Evolutionary conservation across 495 filamentous ascomycete genomes (phyloP), one percentile per base, ranked within the genome.

Genomic region (Daldinia grandis): DNA sequence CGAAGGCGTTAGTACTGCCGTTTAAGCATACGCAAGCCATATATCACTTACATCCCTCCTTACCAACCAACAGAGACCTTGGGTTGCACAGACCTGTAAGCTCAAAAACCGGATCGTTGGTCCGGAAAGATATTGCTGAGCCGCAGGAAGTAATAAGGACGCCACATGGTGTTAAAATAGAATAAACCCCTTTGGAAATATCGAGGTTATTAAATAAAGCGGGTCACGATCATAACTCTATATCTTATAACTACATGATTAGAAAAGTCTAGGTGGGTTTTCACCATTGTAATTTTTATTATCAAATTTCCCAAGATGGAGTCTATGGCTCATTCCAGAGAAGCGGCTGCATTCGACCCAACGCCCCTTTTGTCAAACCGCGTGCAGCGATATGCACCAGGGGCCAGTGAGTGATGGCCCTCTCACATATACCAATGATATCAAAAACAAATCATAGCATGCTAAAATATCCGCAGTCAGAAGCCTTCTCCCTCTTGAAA

Each of bases 401-500:
- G 58, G 10, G 58, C 58, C 5, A 61, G 58, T 61, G 17, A 61
- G 58, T 51, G 10, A 27, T n/a, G 8, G 17, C 8, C 44, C 19
- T 24, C 58, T 37, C 15, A n/a, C 4, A 19, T 4, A 50, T 59
- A 12, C 14, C 40, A 17, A 30, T 59, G 49, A 33, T 2, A 31
- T 35, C 28, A 35, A 31, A 24, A 25, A 24, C 1, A 28, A 50
- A 4, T 50, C 5, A 1, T 9, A 24, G 27, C 35, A 25, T 60
- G n/a, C 35, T 60, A 21, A 60, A n/a, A 61, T 10, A 15, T 37
- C 9, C 15, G 27, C 17, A 61, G 58, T 61, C n/a, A 21, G 58
- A 61, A 61, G 44, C n/a, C 58, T 61, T 37, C 58, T 61, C 17
- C 58, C 58, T 14, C 58, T 61, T 3, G 58, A 61, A 51, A 51